Base-by-base conservation (phyloP, 768 basidiomycete species). In the Macrolepiota albuminosa region DNA sequence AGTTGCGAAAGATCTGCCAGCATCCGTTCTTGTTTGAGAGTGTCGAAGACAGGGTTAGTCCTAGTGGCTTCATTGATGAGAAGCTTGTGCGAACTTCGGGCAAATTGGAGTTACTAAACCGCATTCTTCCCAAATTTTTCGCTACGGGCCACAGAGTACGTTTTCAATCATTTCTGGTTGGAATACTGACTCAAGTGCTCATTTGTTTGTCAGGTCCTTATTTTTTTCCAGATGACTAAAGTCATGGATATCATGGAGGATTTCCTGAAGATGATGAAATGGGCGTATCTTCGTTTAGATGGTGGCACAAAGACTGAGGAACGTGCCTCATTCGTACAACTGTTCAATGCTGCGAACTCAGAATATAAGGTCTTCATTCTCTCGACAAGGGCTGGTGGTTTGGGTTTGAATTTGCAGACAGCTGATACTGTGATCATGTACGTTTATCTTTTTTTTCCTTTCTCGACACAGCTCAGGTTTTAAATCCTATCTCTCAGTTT, bases 191-290 rank as follows among this genome's bases (percentile, higher is more conserved):
- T 45, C 21, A 46, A 56, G 46, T 61, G 53, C n/a, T 57, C 24
- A 53, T 42, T 58, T 47, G 52, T 58, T 36, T 49, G 42, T 31
- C 58, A 94, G 91, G 93, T 96, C 49, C 85, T 99, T 58, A 98
- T 99, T 67, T 98, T 99, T 85, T 98, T 98, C 87, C 97, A 99
- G 75, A 98, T 98, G 97, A 98, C 95, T 16, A 92, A 94, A 69
- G 93, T 98, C 67, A 97, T 98, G 95, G 93, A 96, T 63, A 95
- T 97, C 70, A 93, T 96, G 86, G 93, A 93, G 67, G 95, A 98
- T 68, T 98, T 95, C 68, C 75, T 97, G 68, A 91, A 89, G 70
- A 87, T 88, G 81, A 85, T 87, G 84, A 82, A 83, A 4, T 93
- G 84, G 83, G 88, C 91, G 66, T 88, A 91, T 71, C 86, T 96